Percentiles rank a stretch among this genome's conserved stretches.
Conservation (phyloP, 305 asterid species). For the Withania somnifera region DNA sequence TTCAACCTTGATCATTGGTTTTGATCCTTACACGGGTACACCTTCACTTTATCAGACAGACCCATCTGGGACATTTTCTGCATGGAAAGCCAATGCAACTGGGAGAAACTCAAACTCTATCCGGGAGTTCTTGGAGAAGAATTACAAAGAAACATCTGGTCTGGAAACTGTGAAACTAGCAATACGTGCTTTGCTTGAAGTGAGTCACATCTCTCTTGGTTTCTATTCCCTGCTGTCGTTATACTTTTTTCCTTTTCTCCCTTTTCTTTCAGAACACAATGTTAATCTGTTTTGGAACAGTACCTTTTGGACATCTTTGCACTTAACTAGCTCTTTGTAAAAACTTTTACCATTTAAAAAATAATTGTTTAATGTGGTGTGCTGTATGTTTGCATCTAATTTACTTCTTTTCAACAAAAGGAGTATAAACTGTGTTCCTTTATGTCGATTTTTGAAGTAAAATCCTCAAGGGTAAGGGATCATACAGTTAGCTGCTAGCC, state of each 20-base stretch:
- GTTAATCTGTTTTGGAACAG: no score
- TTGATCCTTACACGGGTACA: slow-evolving; percentile 72
- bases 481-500: background rate
- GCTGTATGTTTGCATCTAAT: background rate
- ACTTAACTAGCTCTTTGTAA: no score
- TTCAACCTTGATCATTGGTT: slow-evolving; percentile 81
- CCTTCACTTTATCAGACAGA: slow-evolving; percentile 93
- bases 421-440: background rate
- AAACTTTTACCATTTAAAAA: no score
- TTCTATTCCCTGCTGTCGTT: background rate
- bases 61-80: slow-evolving; percentile 92
- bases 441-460: background rate
- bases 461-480: background rate
- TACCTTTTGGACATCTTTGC: no score
- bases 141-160: slow-evolving; percentile 86
- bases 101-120: slow-evolving; percentile 90
- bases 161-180: slow-evolving; percentile 84
- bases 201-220: slow-evolving; percentile 13
- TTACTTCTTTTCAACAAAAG: background rate
- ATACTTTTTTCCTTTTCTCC: background rate
- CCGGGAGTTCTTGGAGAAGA: slow-evolving; percentile 86
- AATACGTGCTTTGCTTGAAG: slow-evolving; percentile 90
- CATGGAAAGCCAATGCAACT: slow-evolving; percentile 93
- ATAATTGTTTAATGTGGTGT: no score
- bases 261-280: no score